Base-by-base conservation (phyloP, 2,329 filamentous ascomycete genomes). In the Sporothrix curviconia region DNA sequence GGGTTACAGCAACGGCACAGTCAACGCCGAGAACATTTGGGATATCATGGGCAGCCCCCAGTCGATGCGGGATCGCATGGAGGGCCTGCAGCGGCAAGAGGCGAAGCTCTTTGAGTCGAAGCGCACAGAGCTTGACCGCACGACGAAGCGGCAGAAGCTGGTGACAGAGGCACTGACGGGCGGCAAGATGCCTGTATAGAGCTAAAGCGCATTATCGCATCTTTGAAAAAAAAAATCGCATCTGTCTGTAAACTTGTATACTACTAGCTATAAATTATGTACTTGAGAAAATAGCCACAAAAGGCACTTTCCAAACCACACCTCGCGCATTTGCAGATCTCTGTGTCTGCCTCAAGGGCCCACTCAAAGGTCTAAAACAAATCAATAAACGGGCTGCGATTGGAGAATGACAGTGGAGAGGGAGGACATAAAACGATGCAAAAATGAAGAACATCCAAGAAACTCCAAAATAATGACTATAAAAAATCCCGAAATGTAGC, bases 101-200 rank as follows among this genome's bases (percentile, higher is more conserved):
- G 61, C 57, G 47, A 74, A 70, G 62, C 63, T 71, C 15, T 69
- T 71, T 61, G 70, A 74, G 32, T 61, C 68, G 39, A 64, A 69
- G 55, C 70, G 70, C 62, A 67, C 70, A 7, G 74, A 76, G 57
- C 69, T 69, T 53, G 72, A 73, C 56, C 74, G 74, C 60, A 80
- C 79, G 19, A 71, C 73, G 17, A 72, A 73, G 69, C 71, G 80
- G 58, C 80, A 72, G 67, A 81, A 79, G 72, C 71, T 68, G 50
- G 76, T 83, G 56, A 75, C 81, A 3, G 81, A 84, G 68, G 78
- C 82, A 68, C 71, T 84, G 59, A 83, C 81, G 22, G 81, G 81
- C 54, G 80, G 81, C 60, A 82, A 80, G 71, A 76, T 83, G 72
- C 74, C 60, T 2, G 39, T 58, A 14, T 63, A 17, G 46, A 17